Conservation (phyloP, 257 asterid genomes). For the Nicotiana tabacum region DNA sequence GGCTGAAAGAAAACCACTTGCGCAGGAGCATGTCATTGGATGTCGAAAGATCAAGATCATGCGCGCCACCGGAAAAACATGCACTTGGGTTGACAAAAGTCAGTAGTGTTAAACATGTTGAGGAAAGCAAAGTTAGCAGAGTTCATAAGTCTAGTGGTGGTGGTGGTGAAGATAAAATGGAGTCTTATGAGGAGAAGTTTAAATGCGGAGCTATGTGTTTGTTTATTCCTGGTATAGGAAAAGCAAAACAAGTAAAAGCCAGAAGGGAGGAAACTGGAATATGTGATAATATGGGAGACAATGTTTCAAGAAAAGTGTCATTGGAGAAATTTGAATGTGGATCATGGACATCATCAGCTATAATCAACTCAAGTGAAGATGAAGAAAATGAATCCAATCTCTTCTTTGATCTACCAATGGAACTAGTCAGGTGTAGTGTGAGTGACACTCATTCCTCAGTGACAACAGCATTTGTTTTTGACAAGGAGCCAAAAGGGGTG, state of each 20-base stretch:
- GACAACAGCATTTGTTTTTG: conserved; percentile 62
- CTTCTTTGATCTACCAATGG: conserved; percentile 81
- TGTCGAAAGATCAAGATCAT: conserved; percentile 50
- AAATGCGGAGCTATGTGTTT: conserved; percentile 70
- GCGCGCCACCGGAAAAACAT: conserved; percentile 48
- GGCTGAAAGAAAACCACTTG: conserved; percentile 46
- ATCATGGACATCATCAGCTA: conserved; percentile 65
- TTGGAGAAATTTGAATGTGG: conserved; percentile 84
- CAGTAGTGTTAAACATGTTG: not conserved
- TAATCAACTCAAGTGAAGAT: conserved; percentile 31
- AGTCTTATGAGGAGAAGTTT: conserved; percentile 36
- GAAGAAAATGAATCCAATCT: conserved; percentile 36
- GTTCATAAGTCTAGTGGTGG: not conserved
- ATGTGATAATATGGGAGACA: conserved; percentile 9
- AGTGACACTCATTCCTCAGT: conserved; percentile 54
- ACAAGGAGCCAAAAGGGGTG: conserved; percentile 56
- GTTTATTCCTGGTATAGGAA: conserved; percentile 70
- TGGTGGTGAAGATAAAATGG: not conserved
- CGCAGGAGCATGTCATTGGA: conserved; percentile 77
- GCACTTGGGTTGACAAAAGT: conserved; percentile 34
- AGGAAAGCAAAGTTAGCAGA: conserved; percentile 7
- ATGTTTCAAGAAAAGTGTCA: conserved; percentile 56
- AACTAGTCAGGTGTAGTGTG: conserved; percentile 48
- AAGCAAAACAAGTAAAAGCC: conserved; percentile 40
- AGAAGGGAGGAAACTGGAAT: conserved; percentile 22